Evolutionary conservation across 2,329 filamentous ascomycete species (phyloP), one percentile per base, ranked within the genome.

Genomic region (Elsinoe fawcettii): DNA sequence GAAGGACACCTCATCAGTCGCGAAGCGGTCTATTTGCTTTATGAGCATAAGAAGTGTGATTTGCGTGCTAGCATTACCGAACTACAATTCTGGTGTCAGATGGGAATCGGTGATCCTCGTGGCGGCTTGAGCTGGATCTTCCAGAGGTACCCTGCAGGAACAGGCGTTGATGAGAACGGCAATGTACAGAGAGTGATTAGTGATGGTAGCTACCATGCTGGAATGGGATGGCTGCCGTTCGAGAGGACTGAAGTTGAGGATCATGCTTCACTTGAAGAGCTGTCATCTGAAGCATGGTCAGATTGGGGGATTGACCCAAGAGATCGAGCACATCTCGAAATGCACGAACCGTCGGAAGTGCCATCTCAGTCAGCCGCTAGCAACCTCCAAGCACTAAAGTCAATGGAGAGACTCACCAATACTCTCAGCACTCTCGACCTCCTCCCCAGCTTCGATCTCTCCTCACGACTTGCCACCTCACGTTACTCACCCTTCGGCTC

Each of bases 1-100:
- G 93, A 99, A 72, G 93, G 93, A 0, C 93, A 99, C 70, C 73
- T 88, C 1, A 74, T 99, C 11, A 73, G 78, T 37, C 80, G 89
- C 39, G 69, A 80, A 23, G 82, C 88, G 0, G 79, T 95, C 0
- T 76, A 79, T 54, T 75, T 80, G 5, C 77, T 99, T 2, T 96
- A 90, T 66, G 76, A 79, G 55, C 82, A 82, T 12, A 86, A 87
- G 55, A 70, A 78, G 1, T 73, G 79, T 25, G 93, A 99, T 68
- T 74, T 99, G 11, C 84, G 93, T 56, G 89, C 86, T 20, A 85
- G 86, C 1, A 82, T 99, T 51, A 84, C 80, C 57, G 90, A 97
- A 60, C 79, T 99, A 25, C 86, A 95, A 68, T 93, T 95, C 68
- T 99, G 92, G 92, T 99, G 95, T 69, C 93, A 99, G 69, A 90